Percentiles rank a stretch among this genome's conserved stretches.
Conservation (phyloP, 805 yeast species). For the Cyberlindnera xylosilytica region DNA sequence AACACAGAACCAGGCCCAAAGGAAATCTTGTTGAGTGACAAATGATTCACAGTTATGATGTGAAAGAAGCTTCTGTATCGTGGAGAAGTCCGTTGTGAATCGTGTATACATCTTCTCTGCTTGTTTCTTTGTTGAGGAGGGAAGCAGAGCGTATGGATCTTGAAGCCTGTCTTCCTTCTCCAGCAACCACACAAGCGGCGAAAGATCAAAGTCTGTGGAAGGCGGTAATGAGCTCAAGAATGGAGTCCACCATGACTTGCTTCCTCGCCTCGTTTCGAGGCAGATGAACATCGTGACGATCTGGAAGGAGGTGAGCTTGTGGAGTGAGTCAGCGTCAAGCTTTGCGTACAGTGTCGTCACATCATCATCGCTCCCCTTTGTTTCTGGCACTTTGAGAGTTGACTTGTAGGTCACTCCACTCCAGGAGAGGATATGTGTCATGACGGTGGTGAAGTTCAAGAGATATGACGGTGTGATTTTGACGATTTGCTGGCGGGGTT, state of each 20-base stretch:
- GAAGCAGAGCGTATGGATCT: constrained; percentile 32
- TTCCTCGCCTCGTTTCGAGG: constrained; percentile 39
- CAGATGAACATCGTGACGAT: constrained; percentile 48
- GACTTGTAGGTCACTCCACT: constrained; percentile 6
- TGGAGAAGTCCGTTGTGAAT: constrained; percentile 44
- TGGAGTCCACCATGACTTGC: constrained; percentile 60
- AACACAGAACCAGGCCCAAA: constrained; percentile 83
- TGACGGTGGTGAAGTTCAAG: constrained; percentile 53
- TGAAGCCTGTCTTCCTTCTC: constrained; percentile 28
- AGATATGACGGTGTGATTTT: constrained; percentile 56
- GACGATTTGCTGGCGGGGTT: constrained; percentile 42
- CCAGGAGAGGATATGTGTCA: constrained; percentile 37
- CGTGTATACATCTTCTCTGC: constrained; percentile 39
- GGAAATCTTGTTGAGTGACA: constrained; percentile 28
- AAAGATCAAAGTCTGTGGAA: constrained; percentile 43
- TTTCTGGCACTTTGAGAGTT: constrained; percentile 6
- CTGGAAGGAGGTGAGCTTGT: constrained; percentile 56
- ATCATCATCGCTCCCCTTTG: constrained; percentile 9
- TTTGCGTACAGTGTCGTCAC: constrained; percentile 15
- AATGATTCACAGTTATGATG: background rate
- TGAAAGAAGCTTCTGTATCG: constrained; percentile 28
- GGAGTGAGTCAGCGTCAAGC: constrained; percentile 30
- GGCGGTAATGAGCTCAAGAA: constrained; percentile 66
- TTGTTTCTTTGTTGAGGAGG: constrained; percentile 40
- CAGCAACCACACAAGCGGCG: constrained; percentile 66